These are phyloP conservation scores for Parachaetomium inaequale DNA, from an alignment of 495 filamentous ascomycete species.

Conservation along the genomic window DNA sequence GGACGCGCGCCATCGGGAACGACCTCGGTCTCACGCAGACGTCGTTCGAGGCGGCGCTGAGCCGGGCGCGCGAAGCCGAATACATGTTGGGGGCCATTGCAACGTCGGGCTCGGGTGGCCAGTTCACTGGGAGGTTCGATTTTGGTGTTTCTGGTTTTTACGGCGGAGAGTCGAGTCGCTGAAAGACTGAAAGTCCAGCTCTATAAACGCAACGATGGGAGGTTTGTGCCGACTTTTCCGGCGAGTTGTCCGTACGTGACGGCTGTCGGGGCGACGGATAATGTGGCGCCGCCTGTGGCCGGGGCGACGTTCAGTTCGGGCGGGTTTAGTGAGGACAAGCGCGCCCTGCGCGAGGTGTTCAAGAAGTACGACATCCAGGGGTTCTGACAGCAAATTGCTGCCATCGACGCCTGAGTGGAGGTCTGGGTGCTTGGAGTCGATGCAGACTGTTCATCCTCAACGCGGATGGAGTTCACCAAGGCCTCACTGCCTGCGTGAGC, in stretches of 20 bases:
- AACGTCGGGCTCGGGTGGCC: too few species aligned
- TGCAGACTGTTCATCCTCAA: constrained; percentile 75
- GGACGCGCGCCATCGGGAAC: constrained; percentile 84
- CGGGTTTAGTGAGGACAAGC: constrained; percentile 74
- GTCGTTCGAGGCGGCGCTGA: constrained; percentile 74
- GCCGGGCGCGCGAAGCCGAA: constrained; percentile 68
- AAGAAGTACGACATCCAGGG: too few species aligned
- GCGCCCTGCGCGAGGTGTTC: too few species aligned
- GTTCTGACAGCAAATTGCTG: constrained; percentile 80
- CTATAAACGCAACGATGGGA: too few species aligned
- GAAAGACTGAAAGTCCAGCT: too few species aligned
- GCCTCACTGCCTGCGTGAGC: too few species aligned
- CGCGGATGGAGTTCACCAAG: too few species aligned
- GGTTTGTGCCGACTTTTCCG: constrained; percentile 67
- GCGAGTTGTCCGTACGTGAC: constrained; percentile 81
- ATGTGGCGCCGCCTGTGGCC: constrained; percentile 51
- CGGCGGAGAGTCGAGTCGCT: too few species aligned
- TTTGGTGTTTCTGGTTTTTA: too few species aligned
- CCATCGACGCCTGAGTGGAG: constrained; percentile 95
- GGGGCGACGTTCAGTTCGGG: constrained; percentile 60
- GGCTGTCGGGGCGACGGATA: constrained; percentile 65
- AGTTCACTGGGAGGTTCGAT: too few species aligned
- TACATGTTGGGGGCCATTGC: too few species aligned
- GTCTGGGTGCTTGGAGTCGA: constrained; percentile 82
- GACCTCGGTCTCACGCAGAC: constrained; percentile 72